Evolutionary conservation across 768 basidiomycete species (phyloP), one percentile per base, ranked within the genome.

Genomic region (Suillus lakei): DNA sequence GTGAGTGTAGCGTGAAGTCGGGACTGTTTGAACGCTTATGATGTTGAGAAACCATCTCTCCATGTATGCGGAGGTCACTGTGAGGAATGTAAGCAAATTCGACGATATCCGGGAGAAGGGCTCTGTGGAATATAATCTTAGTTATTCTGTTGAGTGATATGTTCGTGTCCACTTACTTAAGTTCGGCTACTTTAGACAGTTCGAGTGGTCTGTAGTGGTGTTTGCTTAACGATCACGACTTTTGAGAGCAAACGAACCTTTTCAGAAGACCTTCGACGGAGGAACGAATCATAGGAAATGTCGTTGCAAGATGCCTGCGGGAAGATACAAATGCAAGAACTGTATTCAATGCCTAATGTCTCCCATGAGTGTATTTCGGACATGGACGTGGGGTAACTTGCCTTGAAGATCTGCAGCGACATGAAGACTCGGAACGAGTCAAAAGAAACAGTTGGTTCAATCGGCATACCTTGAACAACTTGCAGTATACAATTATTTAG

Each of bases 241-340:
- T 30, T 28, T 13, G 21, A 59, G 54, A 36, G 30, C 30, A 63
- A 34, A 72, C 82, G 60, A 66, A 92, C 95, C 88, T 83, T 71
- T 92, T 92, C 23, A 95, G 75, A 9, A 96, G 81, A 55, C 84
- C 81, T 79, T 96, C 94, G 0, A 94, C 93, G n/a, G 92, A 93
- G 16, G 85, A 82, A 50, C 90, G 84, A 30, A 96, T 83, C 4
- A 87, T 84, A 7, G 88, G 81, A 71, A 95, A 96, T 0, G 92
- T 95, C 8, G 87, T 89, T 8, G 93, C 91, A 39, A 96, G 76
- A 67, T 92, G 87, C 68, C 92, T 91, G 66, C 92, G 84, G 0
- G 92, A 89, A 3, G 92, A 91, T 44, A 94, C 84, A 71, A 97
- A 97, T 0, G 91, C 94, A 46, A 96, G 84, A 5, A 97, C 92